Base-by-base conservation (phyloP, 179 eudicot species). In the Beta macrorhiza region DNA sequence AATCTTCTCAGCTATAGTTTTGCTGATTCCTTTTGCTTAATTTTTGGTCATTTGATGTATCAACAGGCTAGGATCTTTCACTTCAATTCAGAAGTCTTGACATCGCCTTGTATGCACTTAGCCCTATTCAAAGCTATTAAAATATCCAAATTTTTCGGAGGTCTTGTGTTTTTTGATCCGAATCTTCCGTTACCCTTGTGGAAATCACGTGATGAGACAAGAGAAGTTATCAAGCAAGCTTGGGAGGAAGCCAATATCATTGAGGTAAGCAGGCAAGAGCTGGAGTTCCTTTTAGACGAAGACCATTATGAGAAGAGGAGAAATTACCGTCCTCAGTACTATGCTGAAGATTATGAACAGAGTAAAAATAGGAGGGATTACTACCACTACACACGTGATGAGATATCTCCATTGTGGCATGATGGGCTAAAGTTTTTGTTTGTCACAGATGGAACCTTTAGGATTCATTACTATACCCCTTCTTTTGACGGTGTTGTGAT, bases 181-280 rank as follows among this genome's bases (percentile, higher is more conserved):
- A 95, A 95, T 83, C 88, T 95, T 29, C 95, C 98, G 59, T 76
- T 95, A 45, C 93, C 94, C 6, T 73, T 95, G 44, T 95, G 98
- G 99, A 89, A 87, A 82, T 95, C 98, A 15, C 95, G 95, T 20
- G 94, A 93, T 3, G 95, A 90, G 83, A 91, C 98, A 16, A 82
- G 83, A 82, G 81, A 87, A 63, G 14, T 89, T 51, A 91, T 93
- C 83, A 90, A 90, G 82, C 67, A 82, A 80, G 99, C 99, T 75
- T 95, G 97, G 99, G 86, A 90, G 16, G 88, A 89, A 82, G 93
- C 99, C n/a, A 84, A 93, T 81, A 81, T 95, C 84, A 89, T 95
- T 22, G 98, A 93, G 86, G 93, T 92, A 17, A 79, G 91, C 74
- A 86, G 84, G 83, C 89, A 90, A 85, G 99, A 95, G 79, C 88